Evolutionary conservation across 2,329 filamentous ascomycete genomes (phyloP).

Genomic region (Pseudogymnoascus sp.): DNA sequence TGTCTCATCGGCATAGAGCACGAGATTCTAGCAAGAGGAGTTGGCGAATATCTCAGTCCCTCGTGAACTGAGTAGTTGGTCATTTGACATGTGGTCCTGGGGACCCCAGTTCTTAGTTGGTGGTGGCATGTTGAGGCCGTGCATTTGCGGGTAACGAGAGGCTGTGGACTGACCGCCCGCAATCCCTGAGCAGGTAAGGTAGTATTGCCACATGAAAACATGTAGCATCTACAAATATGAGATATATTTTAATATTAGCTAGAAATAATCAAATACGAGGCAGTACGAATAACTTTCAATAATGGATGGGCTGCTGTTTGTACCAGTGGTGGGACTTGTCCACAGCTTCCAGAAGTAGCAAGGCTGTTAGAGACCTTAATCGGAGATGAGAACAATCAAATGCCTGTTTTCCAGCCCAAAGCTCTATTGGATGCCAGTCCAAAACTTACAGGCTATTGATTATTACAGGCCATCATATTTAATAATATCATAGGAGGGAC

Average conservation of each 20-base stretch:
- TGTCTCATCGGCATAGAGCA: constrained; percentile 1
- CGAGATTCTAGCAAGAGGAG: constrained; percentile 1
- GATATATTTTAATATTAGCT: not conserved
- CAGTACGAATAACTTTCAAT: not conserved
- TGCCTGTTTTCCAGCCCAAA: not conserved
- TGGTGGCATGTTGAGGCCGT: constrained; percentile 1
- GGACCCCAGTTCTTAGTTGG: constrained; percentile 4
- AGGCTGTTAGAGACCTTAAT: not conserved
- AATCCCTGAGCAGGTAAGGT: not conserved
- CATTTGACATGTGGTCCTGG: constrained; percentile 5
- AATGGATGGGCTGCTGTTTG: not conserved
- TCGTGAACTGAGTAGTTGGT: not conserved
- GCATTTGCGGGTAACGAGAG: not conserved
- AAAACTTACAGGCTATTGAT: not conserved
- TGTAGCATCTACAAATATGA: not conserved
- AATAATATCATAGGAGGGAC: too few species aligned
- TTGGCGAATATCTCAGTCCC: not conserved
- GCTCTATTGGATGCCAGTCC: not conserved
- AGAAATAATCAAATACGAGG: not conserved
- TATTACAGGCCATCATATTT: not conserved
- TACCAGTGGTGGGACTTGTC: not conserved
- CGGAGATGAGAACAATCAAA: not conserved
- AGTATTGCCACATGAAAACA: not conserved
- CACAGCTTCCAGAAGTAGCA: not conserved
- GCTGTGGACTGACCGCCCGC: not conserved